Evolutionary conservation across 768 basidiomycete species (phyloP), one percentile per base, ranked within the genome.

Genomic region (Suillus sp.): DNA sequence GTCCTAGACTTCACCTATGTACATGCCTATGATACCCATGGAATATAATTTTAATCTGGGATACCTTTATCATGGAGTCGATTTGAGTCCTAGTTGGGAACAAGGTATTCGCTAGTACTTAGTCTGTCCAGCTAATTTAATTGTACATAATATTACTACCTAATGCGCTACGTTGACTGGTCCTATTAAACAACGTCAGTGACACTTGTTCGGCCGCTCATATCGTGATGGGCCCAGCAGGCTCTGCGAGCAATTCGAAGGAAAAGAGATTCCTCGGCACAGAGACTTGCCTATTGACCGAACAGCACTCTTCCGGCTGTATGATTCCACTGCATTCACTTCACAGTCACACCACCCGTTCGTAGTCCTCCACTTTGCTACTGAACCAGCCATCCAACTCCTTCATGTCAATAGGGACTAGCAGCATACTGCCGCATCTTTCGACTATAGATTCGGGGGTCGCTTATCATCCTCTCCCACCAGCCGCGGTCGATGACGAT

Each of bases 391-490:
- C 20, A 32, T 34, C 27, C 35, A 32, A 34, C 27, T 40, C 25
- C 11, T 40, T 27, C 56, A 27, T 18, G 25, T 40, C 25, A 30
- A 57, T 40, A 57, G 56, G 20, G 3, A 25, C 25, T 42, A 40
- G 56, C 37, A 27, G 16, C 27, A 57, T 57, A 25, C 18, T 37
- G 38, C 37, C 25, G 11, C 56, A 40, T 5, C 20, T 40, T 13
- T 37, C 47, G 10, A 66, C 70, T 66, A 56, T 60, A 3, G 62
- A 62, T 42, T 50, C 67, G 34, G 53, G 53, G 27, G 40, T 43
- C 42, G 64, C 61, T 37, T 74, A 75, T 25, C 66, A 37, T 6
- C 20, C 64, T 48, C 59, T 76, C 32, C 66, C 73, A 48, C 50
- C 71, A n/a, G 66, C 64, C 5, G 71, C 71, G 32, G 64, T 48